A percentile compares a stretch with the other conserved stretches of the same genome.
Evolutionary conservation across 208 protist genomes (phyloP).

Genomic region (Crithidia acanthocephali): DNA sequence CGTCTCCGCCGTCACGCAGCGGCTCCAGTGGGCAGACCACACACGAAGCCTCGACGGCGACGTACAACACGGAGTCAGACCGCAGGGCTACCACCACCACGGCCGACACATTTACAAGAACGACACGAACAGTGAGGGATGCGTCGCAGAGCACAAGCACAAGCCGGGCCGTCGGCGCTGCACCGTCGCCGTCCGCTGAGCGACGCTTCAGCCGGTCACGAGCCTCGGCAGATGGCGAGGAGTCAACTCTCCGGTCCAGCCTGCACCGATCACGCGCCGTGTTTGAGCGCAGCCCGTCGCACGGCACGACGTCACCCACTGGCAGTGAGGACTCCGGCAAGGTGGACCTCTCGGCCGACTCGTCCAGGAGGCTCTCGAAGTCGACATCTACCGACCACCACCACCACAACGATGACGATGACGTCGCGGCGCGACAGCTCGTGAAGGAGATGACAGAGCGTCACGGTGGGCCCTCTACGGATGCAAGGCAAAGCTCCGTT

Average conservation of each 20-base stretch:
- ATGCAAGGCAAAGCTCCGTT: too few species aligned
- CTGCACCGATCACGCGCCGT: background rate
- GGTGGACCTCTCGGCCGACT: background rate
- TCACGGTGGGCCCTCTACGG: too few species aligned
- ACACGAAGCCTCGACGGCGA: background rate
- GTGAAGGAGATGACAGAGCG: background rate
- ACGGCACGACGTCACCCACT: background rate
- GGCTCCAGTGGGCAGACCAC: too few species aligned
- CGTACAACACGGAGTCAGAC: background rate
- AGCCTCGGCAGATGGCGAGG: background rate
- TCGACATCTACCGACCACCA: background rate
- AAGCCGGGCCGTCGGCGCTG: too few species aligned
- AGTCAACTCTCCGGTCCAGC: background rate
- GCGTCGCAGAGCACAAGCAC: background rate
- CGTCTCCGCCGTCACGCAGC: too few species aligned
- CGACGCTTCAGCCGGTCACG: background rate
- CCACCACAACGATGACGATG: too few species aligned
- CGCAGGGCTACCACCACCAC: background rate
- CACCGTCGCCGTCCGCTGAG: background rate
- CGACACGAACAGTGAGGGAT: too few species aligned
- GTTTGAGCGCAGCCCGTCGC: background rate
- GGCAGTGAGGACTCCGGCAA: background rate
- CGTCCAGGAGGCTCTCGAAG: background rate
- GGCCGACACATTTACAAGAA: background rate
- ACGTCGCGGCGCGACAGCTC: background rate